Evolutionary conservation across 2,329 filamentous ascomycete genomes (phyloP), one percentile per base, ranked within the genome.

Genomic region (Aspergillus quadrilineatus): DNA sequence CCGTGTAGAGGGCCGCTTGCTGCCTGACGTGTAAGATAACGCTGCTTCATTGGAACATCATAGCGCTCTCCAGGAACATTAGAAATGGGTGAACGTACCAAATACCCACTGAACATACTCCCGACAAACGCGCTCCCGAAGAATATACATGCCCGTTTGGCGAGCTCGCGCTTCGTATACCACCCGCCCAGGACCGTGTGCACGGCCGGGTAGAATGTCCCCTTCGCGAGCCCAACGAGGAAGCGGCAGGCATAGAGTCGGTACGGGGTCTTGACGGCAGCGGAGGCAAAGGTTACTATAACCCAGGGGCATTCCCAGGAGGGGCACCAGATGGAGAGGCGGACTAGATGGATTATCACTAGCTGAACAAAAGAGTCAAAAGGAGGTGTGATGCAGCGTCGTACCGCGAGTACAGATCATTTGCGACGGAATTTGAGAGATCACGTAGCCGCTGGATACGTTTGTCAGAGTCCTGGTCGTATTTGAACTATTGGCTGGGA

Each of bases 1-100:
- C 75, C 15, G 75, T 75, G 63, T 80, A 80, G 0, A 77, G 75
- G 0, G 76, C 80, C 0, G 80, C 78, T 67, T 82, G 80, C 36
- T 28, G 26, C 4, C 26, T 5, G 26, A 28, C 26, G 26, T 28
- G 26, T 28, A 28, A 28, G 26, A 4, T 28, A 5, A 1, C 1
- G 26, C 5, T 6, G 5, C 26, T 41, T 4, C 3, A 28, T 37
- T 37, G 34, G 34, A 14, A 6, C 9, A 14, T 37, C 5, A 6
- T 14, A 37, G n/a, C 9, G n/a, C 34, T 45, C 9, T 28, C 30
- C 17, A 1, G 9, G 5, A 30, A 28, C 26, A 28, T 28, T 28
- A 28, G 12, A 29, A 5, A 7, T 5, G 17, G 15, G 30, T 2
- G n/a, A 39, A 28, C 15, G 12, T 50, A 41, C 47, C 9, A 51